A percentile compares a stretch with the other conserved stretches of the same genome.
phyloP scores from a whole-genome alignment of 176 grass and related monocot genomes.

The Panicum miliaceum region DNA sequence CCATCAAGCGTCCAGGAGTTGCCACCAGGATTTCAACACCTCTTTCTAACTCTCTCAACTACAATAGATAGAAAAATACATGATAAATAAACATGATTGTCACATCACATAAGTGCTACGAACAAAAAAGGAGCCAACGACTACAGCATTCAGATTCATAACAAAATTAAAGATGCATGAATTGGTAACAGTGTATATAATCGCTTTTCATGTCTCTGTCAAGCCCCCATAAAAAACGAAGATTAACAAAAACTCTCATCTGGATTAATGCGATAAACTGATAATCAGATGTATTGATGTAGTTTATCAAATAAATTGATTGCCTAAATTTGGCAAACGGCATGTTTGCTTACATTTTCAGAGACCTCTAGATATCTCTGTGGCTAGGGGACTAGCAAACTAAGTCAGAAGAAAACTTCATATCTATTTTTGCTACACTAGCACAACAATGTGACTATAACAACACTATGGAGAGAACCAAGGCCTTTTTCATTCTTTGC shows the following conservation, averaged over 20 bases:
- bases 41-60: conserved; percentile 93
- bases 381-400: not conserved
- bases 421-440: not conserved
- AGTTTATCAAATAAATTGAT: too few relatives aligned
- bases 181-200: not conserved
- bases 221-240: too few relatives aligned
- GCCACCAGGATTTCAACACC: conserved; percentile 97
- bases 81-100: not conserved
- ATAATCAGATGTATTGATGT: too few relatives aligned
- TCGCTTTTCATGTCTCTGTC: not conserved
- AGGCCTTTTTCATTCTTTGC: not conserved
- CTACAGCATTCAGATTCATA: not conserved
- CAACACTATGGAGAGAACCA: not conserved
- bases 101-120: not conserved
- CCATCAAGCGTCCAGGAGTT: conserved; percentile 94
- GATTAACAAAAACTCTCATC: too few relatives aligned
- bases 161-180: not conserved
- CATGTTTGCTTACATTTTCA: conserved; percentile 7
- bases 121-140: not conserved
- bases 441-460: not conserved
- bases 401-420: not conserved
- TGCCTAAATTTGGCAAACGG: not conserved
- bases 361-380: not conserved
- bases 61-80: conserved; percentile 26
- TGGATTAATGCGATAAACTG: too few relatives aligned